phyloP scores from a whole-genome alignment of 1,284 basidiomycete genomes.

The Puccinia novopanici region DNA sequence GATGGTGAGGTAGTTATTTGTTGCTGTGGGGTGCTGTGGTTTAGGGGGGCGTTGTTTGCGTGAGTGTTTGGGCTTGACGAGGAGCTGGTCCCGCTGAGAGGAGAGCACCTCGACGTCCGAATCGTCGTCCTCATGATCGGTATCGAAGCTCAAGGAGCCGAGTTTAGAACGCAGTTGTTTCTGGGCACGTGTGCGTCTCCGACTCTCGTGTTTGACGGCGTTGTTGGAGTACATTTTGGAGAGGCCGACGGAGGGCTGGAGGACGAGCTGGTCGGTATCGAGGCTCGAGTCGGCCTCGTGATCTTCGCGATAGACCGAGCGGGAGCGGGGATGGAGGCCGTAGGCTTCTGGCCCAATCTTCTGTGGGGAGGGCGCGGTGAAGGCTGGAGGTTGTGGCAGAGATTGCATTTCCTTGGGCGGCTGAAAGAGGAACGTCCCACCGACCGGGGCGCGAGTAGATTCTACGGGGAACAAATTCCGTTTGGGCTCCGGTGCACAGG shows the following conservation, averaged over 20 bases:
- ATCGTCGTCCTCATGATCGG: constrained; percentile 15
- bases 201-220: constrained; percentile 34
- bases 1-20: constrained; percentile 39
- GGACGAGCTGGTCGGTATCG: background rate
- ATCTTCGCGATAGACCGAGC: constrained; percentile 8
- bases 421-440: background rate
- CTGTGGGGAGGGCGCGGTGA: background rate
- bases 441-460: background rate
- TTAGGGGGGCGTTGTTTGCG: background rate
- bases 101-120: constrained; percentile 27
- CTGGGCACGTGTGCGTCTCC: constrained; percentile 13
- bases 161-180: constrained; percentile 13
- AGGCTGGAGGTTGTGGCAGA: background rate
- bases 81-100: background rate
- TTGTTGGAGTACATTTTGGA: constrained; percentile 35
- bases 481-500: constrained; percentile 17
- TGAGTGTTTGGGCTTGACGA: background rate
- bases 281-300: constrained; percentile 30
- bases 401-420: background rate
- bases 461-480: constrained; percentile 9
- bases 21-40: background rate
- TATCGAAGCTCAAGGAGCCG: constrained; percentile 9
- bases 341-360: constrained; percentile 29
- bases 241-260: background rate
- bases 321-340: background rate